Evolutionary conservation across 768 basidiomycete genomes (phyloP).

Genomic region (Tephrocybe rancida): DNA sequence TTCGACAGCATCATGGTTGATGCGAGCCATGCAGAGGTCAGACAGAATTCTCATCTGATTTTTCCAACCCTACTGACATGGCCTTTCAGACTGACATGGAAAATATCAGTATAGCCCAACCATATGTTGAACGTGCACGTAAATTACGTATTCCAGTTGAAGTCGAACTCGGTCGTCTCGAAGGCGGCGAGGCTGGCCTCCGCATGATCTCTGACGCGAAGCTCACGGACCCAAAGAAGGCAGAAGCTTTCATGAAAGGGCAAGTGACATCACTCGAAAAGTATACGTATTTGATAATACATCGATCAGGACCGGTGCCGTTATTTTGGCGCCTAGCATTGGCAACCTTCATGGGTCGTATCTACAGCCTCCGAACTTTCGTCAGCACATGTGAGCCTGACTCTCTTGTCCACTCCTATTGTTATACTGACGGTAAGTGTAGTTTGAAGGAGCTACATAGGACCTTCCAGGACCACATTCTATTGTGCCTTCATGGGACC

Average conservation of each 20-base stretch:
- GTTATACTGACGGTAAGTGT: not conserved
- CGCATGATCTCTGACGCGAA: slow-evolving; percentile 49
- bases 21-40: slow-evolving; percentile 48
- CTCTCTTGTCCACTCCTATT: not conserved
- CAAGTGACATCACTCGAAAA: slow-evolving; percentile 10
- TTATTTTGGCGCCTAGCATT: slow-evolving; percentile 48
- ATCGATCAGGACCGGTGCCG: slow-evolving; percentile 40
- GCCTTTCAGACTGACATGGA: slow-evolving; percentile 44
- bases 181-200: slow-evolving; percentile 52
- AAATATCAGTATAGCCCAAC: slow-evolving; percentile 44
- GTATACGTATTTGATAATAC: not conserved
- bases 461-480: slow-evolving; percentile 35
- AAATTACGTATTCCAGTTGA: slow-evolving; percentile 44
- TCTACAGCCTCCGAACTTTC: slow-evolving; percentile 46
- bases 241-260: slow-evolving; percentile 43
- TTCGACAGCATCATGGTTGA: slow-evolving; percentile 57
- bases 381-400: slow-evolving; percentile 40
- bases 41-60: not conserved
- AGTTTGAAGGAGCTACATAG: slow-evolving; percentile 39
- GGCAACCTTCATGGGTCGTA: slow-evolving; percentile 51
- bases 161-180: slow-evolving; percentile 49
- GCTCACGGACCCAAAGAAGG: slow-evolving; percentile 45
- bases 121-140: slow-evolving; percentile 44
- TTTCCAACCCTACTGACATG: not conserved
- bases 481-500: slow-evolving; percentile 48